Evolutionary conservation across 208 protist species (phyloP), one percentile per base, ranked within the genome.

Genomic region (Kentomonas sorsogonicus): DNA sequence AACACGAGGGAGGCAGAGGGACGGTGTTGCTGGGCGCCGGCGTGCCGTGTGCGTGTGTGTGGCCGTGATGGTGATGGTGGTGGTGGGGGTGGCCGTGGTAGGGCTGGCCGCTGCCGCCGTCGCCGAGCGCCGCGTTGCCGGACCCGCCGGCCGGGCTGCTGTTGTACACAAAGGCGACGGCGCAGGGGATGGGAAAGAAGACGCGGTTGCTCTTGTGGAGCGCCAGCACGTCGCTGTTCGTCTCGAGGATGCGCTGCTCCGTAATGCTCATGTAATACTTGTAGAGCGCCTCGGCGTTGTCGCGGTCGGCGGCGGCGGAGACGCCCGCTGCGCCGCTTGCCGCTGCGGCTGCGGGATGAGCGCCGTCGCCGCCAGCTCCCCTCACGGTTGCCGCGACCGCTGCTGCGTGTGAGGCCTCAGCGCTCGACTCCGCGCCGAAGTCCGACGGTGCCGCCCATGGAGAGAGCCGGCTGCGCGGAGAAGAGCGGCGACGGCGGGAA

Each of bases 261-360:
- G 73, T 72, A 9, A 84, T 56, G 34, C 67, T 72, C 71, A 88
- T 82, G 67, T 80, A 88, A 57, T 60, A 69, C 45, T 67, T 72
- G 69, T 82, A 88, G 1, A 84, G 48, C 16, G 79, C 76, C 54
- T 63, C 52, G 52, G 81, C 76, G 2, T 59, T 66, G 20, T 68
- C 31, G 48, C 55, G 30, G 27, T 62, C 23, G 34, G 27, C 46
- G 22, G 29, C 63, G 43, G 64, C 60, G 15, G 66, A 53, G 46
- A 71, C 51, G 31, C 68, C 62, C n/a, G n/a, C n/a, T n/a, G n/a
- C n/a, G n/a, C n/a, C n/a, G n/a, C n/a, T n/a, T n/a, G n/a, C n/a
- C n/a, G n/a, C n/a, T n/a, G n/a, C n/a, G n/a, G n/a, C n/a, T n/a
- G n/a, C n/a, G n/a, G n/a, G n/a, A n/a, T n/a, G n/a, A n/a, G n/a